A percentile compares a stretch with the other conserved stretches of the same genome.
These are phyloP conservation scores for Xylaria sp. DNA, from an alignment of 2,329 filamentous ascomycete genomes.

Conservation along the genomic window DNA sequence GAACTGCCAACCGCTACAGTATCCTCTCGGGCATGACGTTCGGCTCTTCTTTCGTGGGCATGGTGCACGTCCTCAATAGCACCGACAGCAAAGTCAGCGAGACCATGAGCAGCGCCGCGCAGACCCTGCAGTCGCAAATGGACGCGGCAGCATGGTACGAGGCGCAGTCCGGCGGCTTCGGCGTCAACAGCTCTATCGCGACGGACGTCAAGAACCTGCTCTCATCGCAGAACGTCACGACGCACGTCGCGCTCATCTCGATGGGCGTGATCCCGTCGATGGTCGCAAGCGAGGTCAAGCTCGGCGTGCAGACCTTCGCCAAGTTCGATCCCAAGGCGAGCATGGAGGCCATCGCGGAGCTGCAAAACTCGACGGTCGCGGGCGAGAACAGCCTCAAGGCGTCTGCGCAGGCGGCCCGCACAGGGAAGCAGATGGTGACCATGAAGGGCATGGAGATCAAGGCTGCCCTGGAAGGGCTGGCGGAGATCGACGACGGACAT, in stretches of 20 bases:
- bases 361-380: not conserved
- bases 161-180: not conserved
- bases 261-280: not conserved
- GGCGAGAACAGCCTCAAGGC: not conserved
- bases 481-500: not conserved
- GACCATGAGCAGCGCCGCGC: not conserved
- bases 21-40: not conserved
- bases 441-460: not conserved
- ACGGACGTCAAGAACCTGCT: not conserved
- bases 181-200: not conserved
- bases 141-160: not conserved
- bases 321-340: not conserved
- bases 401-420: not conserved
- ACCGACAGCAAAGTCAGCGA: not conserved
- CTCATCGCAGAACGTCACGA: not conserved
- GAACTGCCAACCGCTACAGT: not conserved
- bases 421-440: not conserved
- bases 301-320: not conserved
- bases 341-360: not conserved
- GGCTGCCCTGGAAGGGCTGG: not conserved
- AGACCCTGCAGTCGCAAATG: not conserved
- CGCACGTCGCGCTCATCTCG: not conserved
- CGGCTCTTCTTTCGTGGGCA: not conserved
- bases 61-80: not conserved
- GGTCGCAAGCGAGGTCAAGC: not conserved